These are phyloP conservation scores for Talaromyces sp. DNA, from an alignment of 2,329 filamentous ascomycete species.

Conservation along the genomic window DNA sequence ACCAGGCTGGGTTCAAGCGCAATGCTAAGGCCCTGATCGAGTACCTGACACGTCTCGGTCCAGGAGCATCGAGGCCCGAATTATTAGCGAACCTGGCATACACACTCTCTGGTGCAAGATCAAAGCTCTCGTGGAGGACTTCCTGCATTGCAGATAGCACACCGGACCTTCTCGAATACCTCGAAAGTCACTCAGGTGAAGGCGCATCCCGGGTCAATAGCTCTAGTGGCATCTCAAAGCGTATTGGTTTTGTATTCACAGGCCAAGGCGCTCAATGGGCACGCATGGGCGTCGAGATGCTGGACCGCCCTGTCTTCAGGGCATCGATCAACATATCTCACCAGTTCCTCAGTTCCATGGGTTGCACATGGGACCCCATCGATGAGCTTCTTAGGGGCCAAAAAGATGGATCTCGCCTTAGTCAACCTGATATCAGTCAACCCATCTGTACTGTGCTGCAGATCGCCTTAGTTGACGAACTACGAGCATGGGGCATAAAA, in stretches of 20 bases:
- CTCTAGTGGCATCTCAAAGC: not conserved
- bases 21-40: conserved; percentile 19
- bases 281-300: conserved; percentile 41
- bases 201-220: not conserved
- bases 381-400: conserved; percentile 23
- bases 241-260: conserved; percentile 36
- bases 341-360: conserved; percentile 18
- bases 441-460: conserved; percentile 26
- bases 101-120: conserved; percentile 22
- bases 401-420: conserved; percentile 14
- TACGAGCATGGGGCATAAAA: conserved; percentile 23
- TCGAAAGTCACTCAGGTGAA: conserved; percentile 3
- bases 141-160: conserved; percentile 20
- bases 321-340: conserved; percentile 19
- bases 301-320: conserved; percentile 23
- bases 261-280: conserved; percentile 46
- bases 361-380: conserved; percentile 27
- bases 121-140: conserved; percentile 12
- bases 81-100: conserved; percentile 25
- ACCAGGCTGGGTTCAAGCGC: conserved; percentile 3
- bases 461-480: conserved; percentile 27
- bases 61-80: not conserved
- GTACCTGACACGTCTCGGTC: conserved; percentile 16
- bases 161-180: conserved; percentile 9
- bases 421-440: conserved; percentile 28